Evolutionary conservation across 176 grass and related monocot species (phyloP).

Genomic region (Hsuehochloa calcarea): DNA sequence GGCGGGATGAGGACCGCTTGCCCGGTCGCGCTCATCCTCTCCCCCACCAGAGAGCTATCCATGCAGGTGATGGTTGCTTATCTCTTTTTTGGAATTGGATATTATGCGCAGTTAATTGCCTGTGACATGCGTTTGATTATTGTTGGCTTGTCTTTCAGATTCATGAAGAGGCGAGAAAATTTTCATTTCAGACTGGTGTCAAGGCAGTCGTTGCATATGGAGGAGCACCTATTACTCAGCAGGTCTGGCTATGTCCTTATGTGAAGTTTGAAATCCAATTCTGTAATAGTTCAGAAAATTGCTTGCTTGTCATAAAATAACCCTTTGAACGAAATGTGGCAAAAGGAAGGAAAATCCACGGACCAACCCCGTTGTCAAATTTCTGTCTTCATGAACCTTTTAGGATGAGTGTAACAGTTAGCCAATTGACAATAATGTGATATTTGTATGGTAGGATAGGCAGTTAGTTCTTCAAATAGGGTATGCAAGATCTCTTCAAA

Average conservation of each 20-base stretch:
- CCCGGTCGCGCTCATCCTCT: slow-evolving; percentile 79
- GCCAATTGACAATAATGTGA: not conserved
- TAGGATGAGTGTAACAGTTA: not conserved
- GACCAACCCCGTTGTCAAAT: not conserved
- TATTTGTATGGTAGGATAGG: not conserved
- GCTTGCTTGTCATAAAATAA: not conserved
- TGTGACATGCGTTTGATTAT: not conserved
- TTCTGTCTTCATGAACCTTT: not conserved
- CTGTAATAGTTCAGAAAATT: not conserved
- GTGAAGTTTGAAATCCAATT: not conserved
- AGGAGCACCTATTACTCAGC: slow-evolving; percentile 89
- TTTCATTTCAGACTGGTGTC: slow-evolving; percentile 93
- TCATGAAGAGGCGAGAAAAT: slow-evolving; percentile 93
- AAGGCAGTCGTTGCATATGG: slow-evolving; percentile 91
- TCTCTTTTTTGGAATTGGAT: not conserved
- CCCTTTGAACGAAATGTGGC: no score
- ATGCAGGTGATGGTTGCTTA: slow-evolving; percentile 48
- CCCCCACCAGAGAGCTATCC: slow-evolving; percentile 96
- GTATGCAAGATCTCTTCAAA: not conserved
- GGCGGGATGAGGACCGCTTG: slow-evolving; percentile 53
- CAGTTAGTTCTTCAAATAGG: not conserved
- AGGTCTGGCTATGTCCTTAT: slow-evolving; percentile 42
- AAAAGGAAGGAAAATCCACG: no score
- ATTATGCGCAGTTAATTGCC: not conserved
- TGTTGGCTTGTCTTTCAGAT: slow-evolving; percentile 49